Evolutionary conservation across 345 rosid species (phyloP).

Genomic region (Populus pruinosa): DNA sequence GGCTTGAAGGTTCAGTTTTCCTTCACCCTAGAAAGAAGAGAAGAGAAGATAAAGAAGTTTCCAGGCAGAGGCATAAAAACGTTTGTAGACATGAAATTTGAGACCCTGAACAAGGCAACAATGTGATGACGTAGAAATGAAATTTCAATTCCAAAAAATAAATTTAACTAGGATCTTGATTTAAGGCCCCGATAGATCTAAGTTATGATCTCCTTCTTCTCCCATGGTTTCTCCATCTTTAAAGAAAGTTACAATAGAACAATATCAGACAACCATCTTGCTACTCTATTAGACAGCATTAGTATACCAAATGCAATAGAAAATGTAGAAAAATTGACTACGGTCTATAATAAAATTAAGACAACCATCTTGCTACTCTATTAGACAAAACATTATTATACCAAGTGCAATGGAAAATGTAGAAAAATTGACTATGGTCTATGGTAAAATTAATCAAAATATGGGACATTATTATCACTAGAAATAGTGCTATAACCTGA

Average conservation of each 20-base stretch:
- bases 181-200: background rate
- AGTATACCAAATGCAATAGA: background rate
- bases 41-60: too few species aligned
- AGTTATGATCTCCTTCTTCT: background rate
- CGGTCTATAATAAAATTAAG: constrained; percentile 17
- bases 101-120: background rate
- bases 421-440: background rate
- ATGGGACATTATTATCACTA: constrained; percentile 46
- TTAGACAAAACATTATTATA: background rate
- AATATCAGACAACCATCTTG: background rate
- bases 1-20: too few species aligned
- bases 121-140: background rate
- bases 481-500: constrained; percentile 48
- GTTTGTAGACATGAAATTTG: too few species aligned
- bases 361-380: background rate
- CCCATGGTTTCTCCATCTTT: background rate
- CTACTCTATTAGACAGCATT: background rate
- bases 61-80: too few species aligned
- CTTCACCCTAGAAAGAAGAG: too few species aligned
- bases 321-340: background rate
- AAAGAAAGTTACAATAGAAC: background rate
- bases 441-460: constrained; percentile 35
- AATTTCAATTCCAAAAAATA: background rate
- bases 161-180: background rate
- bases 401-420: background rate